Base-by-base conservation (phyloP, 257 asterid species). In the Thymus mandschuricus region DNA sequence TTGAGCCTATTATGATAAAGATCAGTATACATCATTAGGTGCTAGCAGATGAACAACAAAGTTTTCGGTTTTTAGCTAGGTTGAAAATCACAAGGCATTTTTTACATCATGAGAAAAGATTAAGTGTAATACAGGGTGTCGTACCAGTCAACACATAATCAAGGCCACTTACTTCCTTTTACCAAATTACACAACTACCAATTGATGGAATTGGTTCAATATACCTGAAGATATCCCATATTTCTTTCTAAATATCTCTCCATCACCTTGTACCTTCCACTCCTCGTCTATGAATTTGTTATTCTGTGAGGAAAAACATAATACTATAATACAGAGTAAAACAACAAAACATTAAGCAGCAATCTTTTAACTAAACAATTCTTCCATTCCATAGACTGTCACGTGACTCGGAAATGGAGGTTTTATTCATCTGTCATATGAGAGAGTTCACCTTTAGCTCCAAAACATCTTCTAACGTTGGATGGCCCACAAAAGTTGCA, bases 401-500 rank as follows among this genome's bases (percentile, higher is more conserved):
- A 41, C 48, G 33, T 3, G 49, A 60, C 68, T 60, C 11, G 2
- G 30, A 64, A 4, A 21, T 27, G 57, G 49, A 38, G 21, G 21
- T 21, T 21, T 21, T 21, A 21, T 21, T 21, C 21, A 21, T 21
- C 21, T 1, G 10, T 30, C 49, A 66, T 56, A 49, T 38, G 60
- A 48, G 60, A 31, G 65, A 70, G 58, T 48, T 70, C 75, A 84
- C 95, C 96, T 90, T 79, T 64, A 82, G 78, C 71, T 87, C 96
- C 43, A 77, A 55, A 57, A 68, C 83, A 82, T 95, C 99, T 84
- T 95, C 98, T 29, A 92, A 78, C 31, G 97, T 84, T 62, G 99
- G 99, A 78, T 95, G 97, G 67, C 99, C 99, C 29, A 95, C 98
- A 81, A 88, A 95, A 40, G 97, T 91, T 77, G 98, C 97, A 72